A percentile compares a stretch with the other conserved stretches of the same genome.
phyloP scores from a whole-genome alignment of 352 stramenopile genomes.

The Phytopythium delawarense region DNA sequence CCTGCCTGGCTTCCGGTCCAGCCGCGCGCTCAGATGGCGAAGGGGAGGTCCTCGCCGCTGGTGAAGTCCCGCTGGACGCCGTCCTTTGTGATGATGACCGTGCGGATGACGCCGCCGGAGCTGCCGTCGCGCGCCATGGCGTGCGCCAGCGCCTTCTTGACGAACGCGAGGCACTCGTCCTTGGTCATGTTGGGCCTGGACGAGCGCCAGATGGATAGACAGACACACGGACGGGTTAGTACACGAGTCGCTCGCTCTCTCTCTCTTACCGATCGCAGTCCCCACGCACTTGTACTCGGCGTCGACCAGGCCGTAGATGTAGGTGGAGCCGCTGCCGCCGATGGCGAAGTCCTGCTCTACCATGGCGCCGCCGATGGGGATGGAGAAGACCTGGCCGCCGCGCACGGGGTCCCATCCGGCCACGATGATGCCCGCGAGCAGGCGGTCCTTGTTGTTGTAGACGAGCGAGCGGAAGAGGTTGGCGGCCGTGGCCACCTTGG shows the following conservation, averaged over 20 bases:
- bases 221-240: constrained; percentile 1
- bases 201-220: neutral
- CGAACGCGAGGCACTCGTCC: constrained; percentile 93
- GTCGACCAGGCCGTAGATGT: constrained; percentile 98
- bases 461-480: constrained; percentile 96
- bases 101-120: constrained; percentile 98
- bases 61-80: constrained; percentile 92
- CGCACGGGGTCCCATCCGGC: constrained; percentile 96
- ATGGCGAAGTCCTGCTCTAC: constrained; percentile 97
- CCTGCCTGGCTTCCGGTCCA: too few species aligned
- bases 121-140: constrained; percentile 98
- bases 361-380: constrained; percentile 94
- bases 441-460: constrained; percentile 98
- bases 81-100: constrained; percentile 91
- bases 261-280: neutral
- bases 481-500: constrained; percentile 96
- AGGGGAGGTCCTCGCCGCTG: constrained; percentile 90
- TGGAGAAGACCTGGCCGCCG: constrained; percentile 94
- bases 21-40: constrained; percentile 45
- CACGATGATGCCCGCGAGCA: constrained; percentile 96
- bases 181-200: constrained; percentile 92
- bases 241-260: neutral
- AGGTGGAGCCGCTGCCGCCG: constrained; percentile 96
- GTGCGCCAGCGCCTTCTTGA: constrained; percentile 94
- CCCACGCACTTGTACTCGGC: constrained; percentile 80